Evolutionary conservation across 495 filamentous ascomycete species (phyloP).

Genomic region (Aspergillus cavernicola): DNA sequence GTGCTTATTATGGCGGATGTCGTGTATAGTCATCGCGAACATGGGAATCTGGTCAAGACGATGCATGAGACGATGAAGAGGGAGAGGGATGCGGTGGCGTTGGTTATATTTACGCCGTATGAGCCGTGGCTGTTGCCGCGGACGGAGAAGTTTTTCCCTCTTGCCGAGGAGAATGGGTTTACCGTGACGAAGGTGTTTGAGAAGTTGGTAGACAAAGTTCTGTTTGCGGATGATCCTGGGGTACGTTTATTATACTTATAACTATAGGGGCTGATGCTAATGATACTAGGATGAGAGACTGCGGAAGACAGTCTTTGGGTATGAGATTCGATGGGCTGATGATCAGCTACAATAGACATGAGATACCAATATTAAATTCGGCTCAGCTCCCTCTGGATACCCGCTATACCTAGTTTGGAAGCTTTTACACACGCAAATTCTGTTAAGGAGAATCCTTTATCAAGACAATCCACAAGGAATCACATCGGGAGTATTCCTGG

Average conservation of each 20-base stretch:
- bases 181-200: slow-evolving; percentile 73
- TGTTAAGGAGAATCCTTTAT: no score
- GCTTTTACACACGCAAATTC: no score
- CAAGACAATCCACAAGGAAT: no score
- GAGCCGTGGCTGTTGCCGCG: slow-evolving; percentile 82
- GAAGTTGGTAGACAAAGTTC: slow-evolving; percentile 71
- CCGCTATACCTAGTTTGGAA: no score
- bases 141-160: slow-evolving; percentile 81
- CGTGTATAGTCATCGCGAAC: slow-evolving; percentile 84
- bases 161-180: slow-evolving; percentile 65
- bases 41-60: slow-evolving; percentile 67
- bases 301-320: slow-evolving; percentile 77
- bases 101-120: slow-evolving; percentile 93
- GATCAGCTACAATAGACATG: slow-evolving; percentile 30
- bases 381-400: no score
- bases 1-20: slow-evolving; percentile 82
- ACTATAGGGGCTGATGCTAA: slow-evolving; percentile 10
- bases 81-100: slow-evolving; percentile 53
- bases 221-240: slow-evolving; percentile 86
- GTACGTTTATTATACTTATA: slow-evolving; percentile 35
- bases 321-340: slow-evolving; percentile 50
- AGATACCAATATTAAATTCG: background rate
- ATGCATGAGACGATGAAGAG: slow-evolving; percentile 60
- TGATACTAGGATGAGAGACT: slow-evolving; percentile 59
- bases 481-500: no score